Evolutionary conservation across 805 yeast species (phyloP).

Genomic region (Sugiyamaella qingdaonensis): DNA sequence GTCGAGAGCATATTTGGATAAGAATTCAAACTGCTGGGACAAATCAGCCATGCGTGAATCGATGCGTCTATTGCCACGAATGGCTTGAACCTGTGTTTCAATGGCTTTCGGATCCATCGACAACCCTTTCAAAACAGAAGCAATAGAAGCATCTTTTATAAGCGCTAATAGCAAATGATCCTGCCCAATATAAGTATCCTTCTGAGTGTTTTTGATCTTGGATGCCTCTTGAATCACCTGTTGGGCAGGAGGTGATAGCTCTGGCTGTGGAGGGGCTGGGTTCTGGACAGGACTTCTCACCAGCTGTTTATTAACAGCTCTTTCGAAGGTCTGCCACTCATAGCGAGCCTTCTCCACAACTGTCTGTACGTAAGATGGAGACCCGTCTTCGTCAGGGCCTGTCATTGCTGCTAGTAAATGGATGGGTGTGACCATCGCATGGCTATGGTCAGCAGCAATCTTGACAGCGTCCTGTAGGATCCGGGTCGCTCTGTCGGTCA

Average conservation of each 20-base stretch:
- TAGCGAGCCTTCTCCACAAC: constrained; percentile 80
- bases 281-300: constrained; percentile 82
- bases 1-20: constrained; percentile 86
- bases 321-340: constrained; percentile 77
- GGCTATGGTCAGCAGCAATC: constrained; percentile 78
- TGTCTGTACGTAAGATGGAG: constrained; percentile 68
- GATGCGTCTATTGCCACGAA: constrained; percentile 87
- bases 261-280: constrained; percentile 82
- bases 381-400: constrained; percentile 52
- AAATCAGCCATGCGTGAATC: constrained; percentile 95
- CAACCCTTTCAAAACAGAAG: constrained; percentile 59
- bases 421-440: constrained; percentile 79
- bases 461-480: constrained; percentile 75
- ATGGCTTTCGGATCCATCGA: constrained; percentile 64
- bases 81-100: constrained; percentile 68
- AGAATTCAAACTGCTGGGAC: constrained; percentile 74
- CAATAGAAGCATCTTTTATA: constrained; percentile 69
- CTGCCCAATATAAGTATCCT: constrained; percentile 88
- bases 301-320: constrained; percentile 73
- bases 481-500: constrained; percentile 88
- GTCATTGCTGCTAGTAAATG: constrained; percentile 92
- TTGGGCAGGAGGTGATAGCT: constrained; percentile 72
- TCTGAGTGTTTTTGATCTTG: constrained; percentile 78
- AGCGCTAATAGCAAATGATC: constrained; percentile 87
- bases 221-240: constrained; percentile 69